Evolutionary conservation across 2,329 filamentous ascomycete species (phyloP), one percentile per base, ranked within the genome.

Genomic region (Cladosporium austrohemisphaericum): DNA sequence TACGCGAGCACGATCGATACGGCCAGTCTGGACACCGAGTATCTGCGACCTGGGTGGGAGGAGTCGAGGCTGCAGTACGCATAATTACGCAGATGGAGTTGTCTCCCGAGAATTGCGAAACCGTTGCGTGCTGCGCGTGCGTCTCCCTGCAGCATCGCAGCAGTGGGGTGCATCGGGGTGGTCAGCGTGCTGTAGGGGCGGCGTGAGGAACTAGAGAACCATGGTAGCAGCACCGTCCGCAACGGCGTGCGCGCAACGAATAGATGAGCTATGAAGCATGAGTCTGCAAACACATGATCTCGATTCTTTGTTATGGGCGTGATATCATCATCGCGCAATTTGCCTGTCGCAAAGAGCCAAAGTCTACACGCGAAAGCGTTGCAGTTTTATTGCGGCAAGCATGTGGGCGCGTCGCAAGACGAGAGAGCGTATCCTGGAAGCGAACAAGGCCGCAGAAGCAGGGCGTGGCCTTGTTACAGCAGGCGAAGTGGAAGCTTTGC

Each of bases 21-120:
- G 23, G 71, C 76, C 44, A 65, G 60, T 6, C 76, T 80, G 52
- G 71, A 78, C 18, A 68, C 65, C 1, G 65, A 64, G 23, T 72
- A 75, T 49, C 59, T 82, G 53, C 68, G 77, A 41, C 77, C 79
- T 0, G 70, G 63, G 0, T 82, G 79, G 80, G 44, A 47, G 8
- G 33, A 37, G 33, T 25, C 16, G 16, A 47, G 44, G 25, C 44
- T 47, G 44, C 44, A 47, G 19, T 47, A 47, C 19, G 44, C 33
- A 20, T 47, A 25, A 38, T 10, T 13, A 37, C 13, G 3, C 28
- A 11, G 28, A 31, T 31, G 28, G 5, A 3, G 28, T 31, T 11
- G 4, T 31, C 11, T 11, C 14, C 18, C 9, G 32, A 28, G 25
- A 28, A 28, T 11, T 28, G 25, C 25, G 29, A 14, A 13, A 32